Evolutionary conservation across 2,329 filamentous ascomycete genomes (phyloP).

Genomic region (Cordyceps farinosa): DNA sequence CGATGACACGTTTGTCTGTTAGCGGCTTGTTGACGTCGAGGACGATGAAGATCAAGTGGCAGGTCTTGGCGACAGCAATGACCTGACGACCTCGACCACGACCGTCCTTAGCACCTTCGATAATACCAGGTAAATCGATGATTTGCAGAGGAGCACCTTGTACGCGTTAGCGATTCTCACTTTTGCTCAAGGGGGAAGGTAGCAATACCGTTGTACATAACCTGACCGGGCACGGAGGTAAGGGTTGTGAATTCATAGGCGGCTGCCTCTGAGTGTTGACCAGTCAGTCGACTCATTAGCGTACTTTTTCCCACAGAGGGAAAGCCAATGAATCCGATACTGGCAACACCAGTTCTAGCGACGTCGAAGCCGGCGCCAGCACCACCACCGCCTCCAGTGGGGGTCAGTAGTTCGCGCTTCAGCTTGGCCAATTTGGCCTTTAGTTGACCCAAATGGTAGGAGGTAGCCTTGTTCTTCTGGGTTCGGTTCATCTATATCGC

Average conservation of each 20-base stretch:
- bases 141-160: constrained; percentile 89
- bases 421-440: constrained; percentile 98
- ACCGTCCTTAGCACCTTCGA: constrained; percentile 96
- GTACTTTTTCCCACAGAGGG: constrained; percentile 98
- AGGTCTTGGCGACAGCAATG: constrained; percentile 98
- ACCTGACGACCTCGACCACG: constrained; percentile 97
- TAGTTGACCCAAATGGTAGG: constrained; percentile 89
- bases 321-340: constrained; percentile 96
- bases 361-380: constrained; percentile 93
- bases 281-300: constrained; percentile 89
- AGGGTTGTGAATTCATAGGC: constrained; percentile 99
- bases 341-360: constrained; percentile 93
- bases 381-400: constrained; percentile 76
- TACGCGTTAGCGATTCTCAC: constrained; percentile 8
- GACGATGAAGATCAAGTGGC: constrained; percentile 97
- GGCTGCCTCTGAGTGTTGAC: constrained; percentile 93
- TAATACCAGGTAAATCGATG: constrained; percentile 97
- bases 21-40: constrained; percentile 97
- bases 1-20: constrained; percentile 94
- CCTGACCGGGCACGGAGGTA: constrained; percentile 94
- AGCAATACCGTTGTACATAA: constrained; percentile 75
- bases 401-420: constrained; percentile 91
- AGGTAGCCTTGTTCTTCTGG: constrained; percentile 96
- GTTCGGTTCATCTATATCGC: constrained; percentile 78
- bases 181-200: not conserved